phyloP scores from a whole-genome alignment of 78 protist genomes.

The Bodo saltans region DNA sequence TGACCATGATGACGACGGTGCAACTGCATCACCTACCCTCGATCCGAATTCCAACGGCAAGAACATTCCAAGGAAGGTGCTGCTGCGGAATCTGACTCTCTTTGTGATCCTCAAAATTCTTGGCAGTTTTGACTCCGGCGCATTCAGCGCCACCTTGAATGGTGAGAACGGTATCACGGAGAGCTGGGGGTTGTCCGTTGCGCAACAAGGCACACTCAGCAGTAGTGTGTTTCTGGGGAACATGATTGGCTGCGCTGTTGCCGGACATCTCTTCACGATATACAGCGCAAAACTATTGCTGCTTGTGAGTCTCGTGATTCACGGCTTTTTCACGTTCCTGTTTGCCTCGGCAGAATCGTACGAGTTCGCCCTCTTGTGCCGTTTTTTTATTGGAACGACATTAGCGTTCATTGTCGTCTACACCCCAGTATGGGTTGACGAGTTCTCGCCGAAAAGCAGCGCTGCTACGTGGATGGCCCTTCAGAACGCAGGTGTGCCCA shows the following conservation, averaged over 20 bases:
- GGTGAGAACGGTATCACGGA: background rate
- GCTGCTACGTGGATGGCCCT: constrained; percentile 21
- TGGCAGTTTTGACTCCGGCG: background rate
- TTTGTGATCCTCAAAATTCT: background rate
- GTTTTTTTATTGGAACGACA: background rate
- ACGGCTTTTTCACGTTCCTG: background rate
- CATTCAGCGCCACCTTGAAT: background rate
- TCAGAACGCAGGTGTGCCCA: background rate
- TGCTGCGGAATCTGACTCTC: no score
- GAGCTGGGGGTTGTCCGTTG: background rate
- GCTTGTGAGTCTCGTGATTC: background rate
- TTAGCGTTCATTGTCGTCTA: background rate
- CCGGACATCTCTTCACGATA: background rate
- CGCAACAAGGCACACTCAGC: background rate
- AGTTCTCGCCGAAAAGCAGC: background rate
- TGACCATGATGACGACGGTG: no score
- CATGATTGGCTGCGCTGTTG: background rate
- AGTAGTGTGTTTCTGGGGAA: background rate
- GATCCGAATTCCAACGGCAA: no score
- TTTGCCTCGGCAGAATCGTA: background rate
- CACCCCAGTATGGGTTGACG: constrained; percentile 13
- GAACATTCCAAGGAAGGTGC: no score
- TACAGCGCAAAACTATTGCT: background rate
- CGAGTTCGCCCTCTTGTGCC: background rate
- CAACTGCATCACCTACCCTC: no score